A percentile compares a stretch with the other conserved stretches of the same genome.
Evolutionary conservation across 2,329 filamentous ascomycete genomes (phyloP).

Genomic region (Ilyonectria mors-panacis): DNA sequence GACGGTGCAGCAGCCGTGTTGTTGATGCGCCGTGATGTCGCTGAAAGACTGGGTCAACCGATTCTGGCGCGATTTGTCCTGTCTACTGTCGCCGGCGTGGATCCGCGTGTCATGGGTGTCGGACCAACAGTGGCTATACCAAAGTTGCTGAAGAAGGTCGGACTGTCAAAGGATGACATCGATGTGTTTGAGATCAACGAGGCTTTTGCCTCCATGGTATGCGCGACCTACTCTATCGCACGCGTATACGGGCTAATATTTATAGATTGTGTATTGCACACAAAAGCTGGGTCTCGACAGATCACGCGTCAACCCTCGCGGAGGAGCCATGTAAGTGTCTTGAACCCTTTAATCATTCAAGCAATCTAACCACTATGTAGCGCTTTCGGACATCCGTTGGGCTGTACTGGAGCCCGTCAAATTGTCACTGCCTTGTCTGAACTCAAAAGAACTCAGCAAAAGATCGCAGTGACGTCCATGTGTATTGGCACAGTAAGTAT

Average conservation of each 20-base stretch:
- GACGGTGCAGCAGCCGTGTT: constrained; percentile 80
- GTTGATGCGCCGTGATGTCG: constrained; percentile 74
- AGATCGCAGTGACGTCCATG: constrained; percentile 16
- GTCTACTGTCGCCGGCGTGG: constrained; percentile 79
- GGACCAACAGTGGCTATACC: constrained; percentile 66
- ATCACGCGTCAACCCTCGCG: constrained; percentile 6
- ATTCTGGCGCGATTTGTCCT: constrained; percentile 82
- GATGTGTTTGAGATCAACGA: constrained; percentile 83
- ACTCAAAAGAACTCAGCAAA: neutral
- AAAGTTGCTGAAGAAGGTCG: constrained; percentile 55
- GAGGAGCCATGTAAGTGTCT: constrained; percentile 16
- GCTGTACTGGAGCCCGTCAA: constrained; percentile 35
- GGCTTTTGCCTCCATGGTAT: constrained; percentile 73
- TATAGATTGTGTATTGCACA: constrained; percentile 8
- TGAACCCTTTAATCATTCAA: neutral
- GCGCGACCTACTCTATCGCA: neutral
- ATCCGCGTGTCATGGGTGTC: constrained; percentile 83
- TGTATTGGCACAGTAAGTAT: constrained; percentile 12
- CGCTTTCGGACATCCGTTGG: constrained; percentile 36
- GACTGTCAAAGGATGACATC: constrained; percentile 64
- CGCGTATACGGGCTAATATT: neutral
- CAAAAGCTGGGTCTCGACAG: constrained; percentile 5
- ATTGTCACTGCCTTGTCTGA: constrained; percentile 15
- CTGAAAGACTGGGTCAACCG: constrained; percentile 63
- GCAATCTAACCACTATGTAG: neutral